phyloP scores from a whole-genome alignment of 805 yeast species.

The Starmerella davenportii region DNA sequence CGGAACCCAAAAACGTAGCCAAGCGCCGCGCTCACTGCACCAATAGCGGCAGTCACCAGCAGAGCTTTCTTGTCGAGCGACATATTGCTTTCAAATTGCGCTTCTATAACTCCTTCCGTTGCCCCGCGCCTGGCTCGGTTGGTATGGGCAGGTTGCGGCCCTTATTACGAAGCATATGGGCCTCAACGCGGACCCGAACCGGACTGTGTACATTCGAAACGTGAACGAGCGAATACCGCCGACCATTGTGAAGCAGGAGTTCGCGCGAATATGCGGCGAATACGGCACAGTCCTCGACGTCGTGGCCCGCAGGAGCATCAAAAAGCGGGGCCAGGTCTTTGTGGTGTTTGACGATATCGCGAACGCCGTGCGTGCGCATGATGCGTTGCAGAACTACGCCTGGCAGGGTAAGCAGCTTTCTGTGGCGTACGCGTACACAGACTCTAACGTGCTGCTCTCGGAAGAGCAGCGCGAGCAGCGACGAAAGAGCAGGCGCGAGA shows the following conservation, averaged over 20 bases:
- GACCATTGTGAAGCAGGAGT: constrained; percentile 30
- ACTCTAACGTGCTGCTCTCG: constrained; percentile 23
- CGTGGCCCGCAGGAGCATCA: constrained; percentile 41
- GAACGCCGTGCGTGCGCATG: constrained; percentile 31
- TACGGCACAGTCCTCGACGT: constrained; percentile 35
- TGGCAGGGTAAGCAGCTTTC: constrained; percentile 27
- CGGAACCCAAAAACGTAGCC: constrained; percentile 3
- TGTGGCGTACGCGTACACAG: constrained; percentile 19
- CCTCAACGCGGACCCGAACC: constrained; percentile 1
- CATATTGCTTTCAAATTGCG: no score
- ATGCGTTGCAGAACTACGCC: constrained; percentile 10
- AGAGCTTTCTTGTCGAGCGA: background rate
- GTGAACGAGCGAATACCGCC: constrained; percentile 50
- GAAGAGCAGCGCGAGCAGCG: constrained; percentile 8
- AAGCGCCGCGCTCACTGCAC: background rate
- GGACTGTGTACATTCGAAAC: constrained; percentile 43
- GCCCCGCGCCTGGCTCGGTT: no score
- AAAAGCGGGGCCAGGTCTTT: constrained; percentile 70
- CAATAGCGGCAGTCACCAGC: background rate
- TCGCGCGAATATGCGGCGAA: constrained; percentile 28
- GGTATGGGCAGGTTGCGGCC: no score
- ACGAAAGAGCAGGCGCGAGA: background rate
- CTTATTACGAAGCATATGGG: background rate
- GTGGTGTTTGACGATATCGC: constrained; percentile 33
- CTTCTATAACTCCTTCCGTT: no score